Percentiles rank a stretch among this genome's conserved stretches.
Evolutionary conservation across 495 filamentous ascomycete genomes (phyloP).

Genomic region (Cercophora sp.): DNA sequence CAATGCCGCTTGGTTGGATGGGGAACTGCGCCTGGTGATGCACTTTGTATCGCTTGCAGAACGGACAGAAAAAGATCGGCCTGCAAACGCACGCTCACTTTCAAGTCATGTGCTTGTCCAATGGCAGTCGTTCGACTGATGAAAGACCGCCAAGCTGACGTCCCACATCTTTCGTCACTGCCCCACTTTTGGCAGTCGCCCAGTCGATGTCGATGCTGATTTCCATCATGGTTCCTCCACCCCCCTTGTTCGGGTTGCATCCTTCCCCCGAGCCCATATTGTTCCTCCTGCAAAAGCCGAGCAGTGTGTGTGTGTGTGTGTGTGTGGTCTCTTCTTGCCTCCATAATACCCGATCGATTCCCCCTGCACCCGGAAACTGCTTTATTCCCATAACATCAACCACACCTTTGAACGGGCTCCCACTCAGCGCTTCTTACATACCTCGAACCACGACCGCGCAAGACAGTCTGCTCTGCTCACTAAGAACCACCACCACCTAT

Average conservation of each 20-base stretch:
- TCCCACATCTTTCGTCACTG: conserved; percentile 21
- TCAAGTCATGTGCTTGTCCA: no score
- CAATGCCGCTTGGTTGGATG: neutral
- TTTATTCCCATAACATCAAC: no score
- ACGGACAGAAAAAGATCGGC: no score
- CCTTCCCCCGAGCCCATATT: neutral
- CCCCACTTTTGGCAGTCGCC: conserved; percentile 19
- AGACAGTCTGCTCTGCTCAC: no score
- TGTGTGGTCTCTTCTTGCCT: no score
- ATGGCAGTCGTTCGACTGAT: neutral
- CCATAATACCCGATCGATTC: conserved; percentile 1
- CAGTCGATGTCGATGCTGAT: neutral
- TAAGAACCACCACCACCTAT: no score
- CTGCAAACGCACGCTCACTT: no score
- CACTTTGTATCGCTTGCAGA: no score
- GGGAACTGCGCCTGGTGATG: conserved; percentile 3
- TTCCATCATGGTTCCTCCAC: conserved; percentile 19
- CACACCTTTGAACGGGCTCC: no score
- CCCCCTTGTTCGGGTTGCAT: neutral
- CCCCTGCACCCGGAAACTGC: no score
- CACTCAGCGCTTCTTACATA: no score
- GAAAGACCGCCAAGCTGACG: neutral
- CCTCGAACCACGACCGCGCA: no score
- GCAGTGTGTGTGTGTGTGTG: conserved; percentile 4
- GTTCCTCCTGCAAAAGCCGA: neutral